These are phyloP conservation scores for Monilinia fructigena DNA, from an alignment of 2,329 filamentous ascomycete genomes.

Conservation along the genomic window DNA sequence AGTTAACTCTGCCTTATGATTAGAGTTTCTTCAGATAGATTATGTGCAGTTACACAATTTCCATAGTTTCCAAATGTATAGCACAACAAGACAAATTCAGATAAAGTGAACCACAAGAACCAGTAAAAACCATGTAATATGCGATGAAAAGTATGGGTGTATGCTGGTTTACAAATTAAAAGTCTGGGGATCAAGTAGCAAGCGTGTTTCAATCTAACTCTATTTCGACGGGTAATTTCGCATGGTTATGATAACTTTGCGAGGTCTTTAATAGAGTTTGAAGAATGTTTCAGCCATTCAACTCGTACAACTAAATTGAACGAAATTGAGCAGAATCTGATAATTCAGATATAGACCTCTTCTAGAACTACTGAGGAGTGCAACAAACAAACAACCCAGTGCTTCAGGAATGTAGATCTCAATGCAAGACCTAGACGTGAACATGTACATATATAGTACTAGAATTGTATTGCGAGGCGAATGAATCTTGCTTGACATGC, in stretches of 20 bases:
- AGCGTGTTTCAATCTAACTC: slow-evolving; percentile 2
- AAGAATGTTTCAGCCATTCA: not conserved
- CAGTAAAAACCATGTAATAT: not conserved
- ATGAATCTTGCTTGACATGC: not conserved
- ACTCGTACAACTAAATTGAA: not conserved
- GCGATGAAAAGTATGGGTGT: not conserved
- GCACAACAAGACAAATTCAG: not conserved
- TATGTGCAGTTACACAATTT: not conserved
- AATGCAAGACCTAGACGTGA: not conserved
- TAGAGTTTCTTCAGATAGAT: slow-evolving; percentile 6
- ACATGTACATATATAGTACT: not conserved
- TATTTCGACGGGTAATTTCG: slow-evolving; percentile 2
- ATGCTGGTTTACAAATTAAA: not conserved
- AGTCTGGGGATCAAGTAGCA: not conserved
- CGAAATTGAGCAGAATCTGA: not conserved
- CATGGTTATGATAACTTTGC: not conserved
- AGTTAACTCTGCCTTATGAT: not conserved
- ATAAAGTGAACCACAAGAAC: not conserved
- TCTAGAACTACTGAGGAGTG: slow-evolving; percentile 16
- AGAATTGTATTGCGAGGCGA: too few relatives aligned
- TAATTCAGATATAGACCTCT: slow-evolving; percentile 1
- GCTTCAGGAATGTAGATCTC: not conserved
- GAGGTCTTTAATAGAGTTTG: not conserved
- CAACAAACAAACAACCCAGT: not conserved
- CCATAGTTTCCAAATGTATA: not conserved